Percentiles rank a stretch among this genome's conserved stretches.
Evolutionary conservation across 2,329 filamentous ascomycete species (phyloP).

Genomic region (Byssochlamys sp.): DNA sequence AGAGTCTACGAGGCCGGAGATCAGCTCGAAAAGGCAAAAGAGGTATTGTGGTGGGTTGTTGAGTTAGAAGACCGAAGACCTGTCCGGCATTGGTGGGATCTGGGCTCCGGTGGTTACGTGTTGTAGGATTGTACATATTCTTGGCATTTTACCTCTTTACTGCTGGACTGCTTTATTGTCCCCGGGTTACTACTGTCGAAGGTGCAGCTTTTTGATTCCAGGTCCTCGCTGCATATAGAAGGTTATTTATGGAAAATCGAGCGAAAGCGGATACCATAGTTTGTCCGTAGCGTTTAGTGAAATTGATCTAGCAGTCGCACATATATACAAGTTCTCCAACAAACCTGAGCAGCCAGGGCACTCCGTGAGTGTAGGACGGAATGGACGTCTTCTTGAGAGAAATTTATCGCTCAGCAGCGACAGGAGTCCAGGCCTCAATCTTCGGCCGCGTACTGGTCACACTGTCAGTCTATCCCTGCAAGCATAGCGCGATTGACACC

Average conservation of each 20-base stretch:
- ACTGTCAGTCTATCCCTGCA: conserved; percentile 3
- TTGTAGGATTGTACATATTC: conserved; percentile 21
- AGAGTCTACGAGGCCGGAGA: conserved; percentile 79
- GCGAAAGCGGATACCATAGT: conserved; percentile 2
- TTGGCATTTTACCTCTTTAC: background rate
- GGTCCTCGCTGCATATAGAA: background rate
- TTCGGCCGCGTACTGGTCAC: conserved; percentile 22
- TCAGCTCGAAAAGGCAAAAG: conserved; percentile 77
- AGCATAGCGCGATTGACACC: background rate
- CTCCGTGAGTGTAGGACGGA: background rate
- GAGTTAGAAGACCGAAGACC: conserved; percentile 80
- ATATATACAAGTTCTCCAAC: conserved; percentile 25
- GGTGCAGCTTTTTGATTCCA: background rate
- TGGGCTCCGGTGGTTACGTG: conserved; percentile 59
- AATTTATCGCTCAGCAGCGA: conserved; percentile 27
- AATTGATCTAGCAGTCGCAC: conserved; percentile 17
- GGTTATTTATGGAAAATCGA: background rate
- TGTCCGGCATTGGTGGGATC: conserved; percentile 66
- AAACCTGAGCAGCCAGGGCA: background rate
- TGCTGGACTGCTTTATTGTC: background rate
- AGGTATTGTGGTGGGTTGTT: conserved; percentile 94
- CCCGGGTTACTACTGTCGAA: background rate
- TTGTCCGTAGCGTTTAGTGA: conserved; percentile 3
- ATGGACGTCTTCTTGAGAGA: background rate
- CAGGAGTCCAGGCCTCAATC: conserved; percentile 26